These are phyloP conservation scores for Scenedesmus sp. DNA, from an alignment of 163 green algal species.

Conservation along the genomic window DNA sequence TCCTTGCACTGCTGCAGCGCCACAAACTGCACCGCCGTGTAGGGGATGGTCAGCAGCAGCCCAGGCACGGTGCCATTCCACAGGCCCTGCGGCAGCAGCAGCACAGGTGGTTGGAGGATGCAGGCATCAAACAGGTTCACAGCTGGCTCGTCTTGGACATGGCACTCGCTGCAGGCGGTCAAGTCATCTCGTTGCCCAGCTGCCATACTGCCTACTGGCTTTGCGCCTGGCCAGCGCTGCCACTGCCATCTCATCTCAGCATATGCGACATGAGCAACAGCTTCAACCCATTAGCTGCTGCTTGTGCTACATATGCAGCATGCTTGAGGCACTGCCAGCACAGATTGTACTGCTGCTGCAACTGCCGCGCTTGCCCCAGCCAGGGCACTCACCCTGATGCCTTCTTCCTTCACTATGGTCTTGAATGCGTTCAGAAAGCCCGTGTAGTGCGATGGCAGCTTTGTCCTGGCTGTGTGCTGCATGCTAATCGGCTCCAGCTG, in stretches of 20 bases:
- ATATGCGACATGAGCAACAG: not conserved
- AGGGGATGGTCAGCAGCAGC: constrained; percentile 95
- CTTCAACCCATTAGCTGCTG: not conserved
- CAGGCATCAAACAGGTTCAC: too few relatives aligned
- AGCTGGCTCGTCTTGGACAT: too few relatives aligned
- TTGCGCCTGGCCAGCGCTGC: not conserved
- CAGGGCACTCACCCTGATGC: constrained; percentile 74
- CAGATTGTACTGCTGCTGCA: not conserved
- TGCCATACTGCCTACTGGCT: not conserved
- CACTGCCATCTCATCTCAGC: not conserved
- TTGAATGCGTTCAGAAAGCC: constrained; percentile 87
- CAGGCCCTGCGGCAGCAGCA: constrained; percentile 81
- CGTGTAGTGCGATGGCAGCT: constrained; percentile 83
- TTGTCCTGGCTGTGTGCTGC: constrained; percentile 55
- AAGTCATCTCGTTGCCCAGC: not conserved
- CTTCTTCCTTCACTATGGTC: constrained; percentile 94
- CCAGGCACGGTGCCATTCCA: constrained; percentile 97
- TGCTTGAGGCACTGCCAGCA: not conserved
- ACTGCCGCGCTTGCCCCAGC: not conserved
- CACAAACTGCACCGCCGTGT: constrained; percentile 98
- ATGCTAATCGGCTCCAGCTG: constrained; percentile 84
- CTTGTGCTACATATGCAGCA: not conserved
- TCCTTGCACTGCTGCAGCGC: constrained; percentile 86
- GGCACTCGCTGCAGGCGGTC: too few relatives aligned
- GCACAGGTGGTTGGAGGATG: not conserved